These are phyloP conservation scores for Aspergillus hiratsukae DNA, from an alignment of 2,329 filamentous ascomycete species.

Conservation along the genomic window DNA sequence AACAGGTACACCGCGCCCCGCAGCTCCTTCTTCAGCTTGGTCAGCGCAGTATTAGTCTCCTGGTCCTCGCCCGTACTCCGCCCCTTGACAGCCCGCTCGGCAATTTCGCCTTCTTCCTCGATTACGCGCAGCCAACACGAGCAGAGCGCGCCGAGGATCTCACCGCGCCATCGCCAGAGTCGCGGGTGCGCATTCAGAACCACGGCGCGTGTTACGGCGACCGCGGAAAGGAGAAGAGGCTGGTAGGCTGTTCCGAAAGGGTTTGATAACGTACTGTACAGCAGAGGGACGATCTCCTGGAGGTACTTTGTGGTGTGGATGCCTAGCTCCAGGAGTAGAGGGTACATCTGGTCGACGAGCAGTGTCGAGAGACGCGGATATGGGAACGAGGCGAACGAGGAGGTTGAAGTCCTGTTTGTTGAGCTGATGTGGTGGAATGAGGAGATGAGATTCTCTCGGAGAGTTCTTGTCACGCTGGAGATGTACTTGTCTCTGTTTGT, in stretches of 20 bases:
- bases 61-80: background rate
- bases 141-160: conserved; percentile 59
- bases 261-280: conserved; percentile 62
- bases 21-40: conserved; percentile 24
- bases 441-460: conserved; percentile 33
- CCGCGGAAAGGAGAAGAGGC: conserved; percentile 50
- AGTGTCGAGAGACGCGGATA: conserved; percentile 48
- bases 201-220: conserved; percentile 52
- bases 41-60: conserved; percentile 7
- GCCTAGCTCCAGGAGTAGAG: conserved; percentile 28
- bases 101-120: conserved; percentile 27
- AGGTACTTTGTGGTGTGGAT: conserved; percentile 38
- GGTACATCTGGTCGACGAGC: conserved; percentile 27
- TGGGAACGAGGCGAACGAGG: conserved; percentile 41
- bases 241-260: conserved; percentile 60
- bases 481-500: conserved; percentile 21
- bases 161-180: conserved; percentile 57
- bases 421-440: conserved; percentile 45
- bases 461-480: conserved; percentile 21
- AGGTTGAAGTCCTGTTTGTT: conserved; percentile 40
- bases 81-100: background rate
- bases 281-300: conserved; percentile 63
- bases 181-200: conserved; percentile 67
- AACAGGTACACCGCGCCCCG: conserved; percentile 26
- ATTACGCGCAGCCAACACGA: conserved; percentile 59